These are phyloP conservation scores for Penicillium turbatum DNA, from an alignment of 495 filamentous ascomycete genomes.

Conservation along the genomic window DNA sequence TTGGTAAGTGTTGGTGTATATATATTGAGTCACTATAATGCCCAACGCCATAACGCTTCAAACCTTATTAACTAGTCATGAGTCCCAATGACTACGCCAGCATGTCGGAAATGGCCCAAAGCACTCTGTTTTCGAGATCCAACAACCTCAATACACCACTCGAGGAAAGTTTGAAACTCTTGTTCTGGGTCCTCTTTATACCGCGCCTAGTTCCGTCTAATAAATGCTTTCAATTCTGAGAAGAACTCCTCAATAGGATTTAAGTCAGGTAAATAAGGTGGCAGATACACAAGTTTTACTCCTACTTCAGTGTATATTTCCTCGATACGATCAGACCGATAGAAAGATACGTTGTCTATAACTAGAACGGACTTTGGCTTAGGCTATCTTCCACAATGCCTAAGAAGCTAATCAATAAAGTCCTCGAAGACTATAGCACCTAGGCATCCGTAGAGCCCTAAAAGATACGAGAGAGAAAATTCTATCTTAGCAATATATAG, in stretches of 20 bases:
- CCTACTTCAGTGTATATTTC: constrained; percentile 30
- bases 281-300: constrained; percentile 26
- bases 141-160: not conserved
- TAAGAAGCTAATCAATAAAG: not conserved
- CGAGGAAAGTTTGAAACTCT: not conserved
- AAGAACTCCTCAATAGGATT: constrained; percentile 21
- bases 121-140: too few relatives aligned
- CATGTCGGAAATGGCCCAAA: too few relatives aligned
- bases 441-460: not conserved
- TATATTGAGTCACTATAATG: too few relatives aligned
- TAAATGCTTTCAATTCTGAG: not conserved
- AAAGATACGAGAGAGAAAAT: not conserved
- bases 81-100: too few relatives aligned
- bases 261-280: constrained; percentile 13
- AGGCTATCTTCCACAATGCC: not conserved
- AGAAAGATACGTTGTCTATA: not conserved
- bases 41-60: too few relatives aligned
- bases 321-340: constrained; percentile 15
- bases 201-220: not conserved
- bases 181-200: not conserved
- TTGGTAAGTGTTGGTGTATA: too few relatives aligned
- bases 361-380: not conserved
- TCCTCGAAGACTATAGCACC: not conserved
- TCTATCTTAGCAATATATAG: not conserved
- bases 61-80: too few relatives aligned